Evolutionary conservation across 1,139 yeast species (phyloP), one percentile per base, ranked within the genome.

Genomic region (Arxiozyma slooffiae): DNA sequence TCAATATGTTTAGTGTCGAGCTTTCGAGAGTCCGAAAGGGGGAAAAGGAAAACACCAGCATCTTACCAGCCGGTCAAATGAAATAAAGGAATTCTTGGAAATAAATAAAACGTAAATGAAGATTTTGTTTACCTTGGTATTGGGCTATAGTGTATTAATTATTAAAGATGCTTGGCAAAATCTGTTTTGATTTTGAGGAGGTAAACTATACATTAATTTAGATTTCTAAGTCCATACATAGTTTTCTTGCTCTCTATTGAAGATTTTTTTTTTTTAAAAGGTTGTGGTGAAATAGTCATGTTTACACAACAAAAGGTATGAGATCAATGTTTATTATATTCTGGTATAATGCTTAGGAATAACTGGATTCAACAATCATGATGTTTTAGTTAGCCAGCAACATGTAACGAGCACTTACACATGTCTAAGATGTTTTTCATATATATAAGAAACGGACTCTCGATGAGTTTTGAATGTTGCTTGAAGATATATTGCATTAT

Each of bases 1-100:
- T 30, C 36, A 14, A n/a, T 30, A 6, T 30, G 6, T 30, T 30
- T 30, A 3, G 36, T 30, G 36, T 30, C 36, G 14, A 30, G 36
- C 36, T 30, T n/a, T 30, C 36, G 36, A 26, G 3, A 14, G 36
- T 30, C 36, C 36, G 36, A 30, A 30, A 30, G 36, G 36, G 36
- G 36, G 36, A 22, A 20, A 39, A 8, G n/a, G 36, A 21, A 30
- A 42, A 42, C 18, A 14, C 45, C 45, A 42, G 45, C 45, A 42
- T 20, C 16, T 20, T 2, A 16, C 45, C 45, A 42, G 45, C 45
- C 22, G 36, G 36, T 30, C 36, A n/a, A n/a, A 30, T 9, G 36
- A 2, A 3, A 6, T 14, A 17, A n/a, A 34, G 22, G 21, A 26
- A 23, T 30, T 42, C 16, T 17, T 9, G 8, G 11, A 34, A 30